These are phyloP conservation scores for Solanum sitiens DNA, from an alignment of 257 asterid genomes.

Conservation along the genomic window DNA sequence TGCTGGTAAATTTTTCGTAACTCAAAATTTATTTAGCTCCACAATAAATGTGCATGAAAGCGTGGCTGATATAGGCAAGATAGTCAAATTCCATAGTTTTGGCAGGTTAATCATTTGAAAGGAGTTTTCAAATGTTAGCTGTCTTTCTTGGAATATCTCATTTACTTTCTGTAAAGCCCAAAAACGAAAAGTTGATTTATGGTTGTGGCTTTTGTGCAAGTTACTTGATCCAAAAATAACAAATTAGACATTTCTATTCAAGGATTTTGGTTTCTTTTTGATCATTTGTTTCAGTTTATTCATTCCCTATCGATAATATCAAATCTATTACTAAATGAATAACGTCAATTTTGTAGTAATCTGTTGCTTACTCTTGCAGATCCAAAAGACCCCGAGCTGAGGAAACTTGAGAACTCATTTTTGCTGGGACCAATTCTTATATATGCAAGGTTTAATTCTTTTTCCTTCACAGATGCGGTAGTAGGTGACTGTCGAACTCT, in stretches of 20 bases:
- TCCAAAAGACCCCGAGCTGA: slow-evolving; percentile 58
- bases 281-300: neutral
- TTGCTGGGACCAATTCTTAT: slow-evolving; percentile 87
- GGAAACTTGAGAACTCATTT: slow-evolving; percentile 76
- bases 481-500: neutral
- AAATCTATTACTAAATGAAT: neutral
- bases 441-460: slow-evolving; percentile 53
- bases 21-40: neutral
- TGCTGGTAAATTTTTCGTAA: slow-evolving; percentile 39
- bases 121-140: neutral
- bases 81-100: neutral
- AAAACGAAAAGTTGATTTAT: neutral
- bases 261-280: neutral
- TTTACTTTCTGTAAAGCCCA: neutral
- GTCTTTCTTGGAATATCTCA: neutral
- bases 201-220: neutral
- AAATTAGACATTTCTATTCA: neutral
- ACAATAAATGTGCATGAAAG: neutral
- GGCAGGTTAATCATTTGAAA: neutral
- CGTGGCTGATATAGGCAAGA: neutral
- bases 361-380: slow-evolving; percentile 35
- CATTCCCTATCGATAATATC: neutral
- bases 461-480: neutral
- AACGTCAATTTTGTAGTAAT: neutral
- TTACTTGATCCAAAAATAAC: neutral